Percentiles rank a stretch among this genome's conserved stretches.
phyloP scores from a whole-genome alignment of 257 asterid genomes.

The Avicennia marina region DNA sequence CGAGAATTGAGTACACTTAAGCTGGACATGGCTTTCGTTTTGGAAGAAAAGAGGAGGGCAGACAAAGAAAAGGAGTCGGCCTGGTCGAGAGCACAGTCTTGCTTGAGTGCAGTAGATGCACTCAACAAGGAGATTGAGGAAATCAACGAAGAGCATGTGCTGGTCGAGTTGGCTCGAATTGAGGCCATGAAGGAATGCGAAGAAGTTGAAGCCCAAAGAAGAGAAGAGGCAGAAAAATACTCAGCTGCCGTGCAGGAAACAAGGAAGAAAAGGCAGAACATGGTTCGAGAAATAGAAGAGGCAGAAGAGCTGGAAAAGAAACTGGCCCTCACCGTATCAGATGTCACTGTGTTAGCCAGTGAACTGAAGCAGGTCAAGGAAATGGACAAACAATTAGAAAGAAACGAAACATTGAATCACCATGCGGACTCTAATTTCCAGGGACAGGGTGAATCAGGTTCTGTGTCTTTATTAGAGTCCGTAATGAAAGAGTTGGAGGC shows the following conservation, averaged over 20 bases:
- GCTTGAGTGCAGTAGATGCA: slow-evolving; percentile 28
- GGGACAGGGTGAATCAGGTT: slow-evolving; percentile 18
- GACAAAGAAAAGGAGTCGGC: slow-evolving; percentile 40
- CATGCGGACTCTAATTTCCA: slow-evolving; percentile 1
- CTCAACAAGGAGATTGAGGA: slow-evolving; percentile 58
- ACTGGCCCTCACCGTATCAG: slow-evolving; percentile 45
- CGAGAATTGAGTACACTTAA: slow-evolving; percentile 62
- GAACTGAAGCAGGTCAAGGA: slow-evolving; percentile 50
- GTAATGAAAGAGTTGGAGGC: slow-evolving; percentile 47
- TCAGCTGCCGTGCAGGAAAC: slow-evolving; percentile 39
- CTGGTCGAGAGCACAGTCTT: slow-evolving; percentile 25
- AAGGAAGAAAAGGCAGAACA: slow-evolving; percentile 30
- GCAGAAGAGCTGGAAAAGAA: slow-evolving; percentile 40
- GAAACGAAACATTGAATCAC: neutral
- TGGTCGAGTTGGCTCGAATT: slow-evolving; percentile 84
- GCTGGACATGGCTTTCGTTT: slow-evolving; percentile 66
- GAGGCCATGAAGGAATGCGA: slow-evolving; percentile 68
- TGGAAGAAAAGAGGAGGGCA: slow-evolving; percentile 57
- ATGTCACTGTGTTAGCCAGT: slow-evolving; percentile 41
- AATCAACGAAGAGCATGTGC: slow-evolving; percentile 68
- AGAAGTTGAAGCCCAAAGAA: slow-evolving; percentile 50
- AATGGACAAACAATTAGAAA: slow-evolving; percentile 28
- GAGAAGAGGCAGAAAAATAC: slow-evolving; percentile 33
- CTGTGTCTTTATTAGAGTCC: slow-evolving; percentile 26
- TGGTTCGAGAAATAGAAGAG: slow-evolving; percentile 31